Conservation (phyloP, 2,329 filamentous ascomycete genomes). For the Trichoderma oligosporum region DNA sequence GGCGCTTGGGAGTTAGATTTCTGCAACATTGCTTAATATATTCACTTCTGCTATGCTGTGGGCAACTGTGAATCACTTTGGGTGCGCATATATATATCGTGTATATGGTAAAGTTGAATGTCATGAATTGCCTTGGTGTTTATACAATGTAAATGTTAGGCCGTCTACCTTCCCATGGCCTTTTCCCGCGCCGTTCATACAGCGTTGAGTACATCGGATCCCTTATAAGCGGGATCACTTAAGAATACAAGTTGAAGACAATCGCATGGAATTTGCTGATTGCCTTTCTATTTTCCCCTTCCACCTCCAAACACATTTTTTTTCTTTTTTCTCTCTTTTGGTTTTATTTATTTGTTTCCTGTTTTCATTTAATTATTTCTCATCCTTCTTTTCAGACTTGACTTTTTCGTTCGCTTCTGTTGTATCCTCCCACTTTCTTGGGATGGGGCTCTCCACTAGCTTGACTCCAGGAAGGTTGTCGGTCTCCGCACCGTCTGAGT, state of each 20-base stretch:
- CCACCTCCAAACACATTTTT: background rate
- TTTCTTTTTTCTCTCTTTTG: background rate
- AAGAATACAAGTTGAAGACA: slow-evolving; percentile 21
- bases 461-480: slow-evolving; percentile 15
- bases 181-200: slow-evolving; percentile 8
- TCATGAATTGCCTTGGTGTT: background rate
- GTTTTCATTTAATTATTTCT: slow-evolving; percentile 14
- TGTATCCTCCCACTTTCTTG: slow-evolving; percentile 30
- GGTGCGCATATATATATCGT: too few relatives aligned
- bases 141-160: slow-evolving; percentile 14
- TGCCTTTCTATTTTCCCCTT: slow-evolving; percentile 1
- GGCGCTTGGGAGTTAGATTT: too few relatives aligned
- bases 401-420: slow-evolving; percentile 29
- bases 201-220: slow-evolving; percentile 12
- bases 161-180: slow-evolving; percentile 16
- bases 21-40: too few relatives aligned
- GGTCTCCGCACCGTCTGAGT: slow-evolving; percentile 20
- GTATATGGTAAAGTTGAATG: background rate
- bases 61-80: too few relatives aligned
- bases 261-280: background rate
- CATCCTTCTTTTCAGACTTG: slow-evolving; percentile 22
- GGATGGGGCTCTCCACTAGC: slow-evolving; percentile 16
- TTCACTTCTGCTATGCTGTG: too few relatives aligned
- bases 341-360: background rate
- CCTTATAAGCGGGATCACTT: background rate